Conservation (phyloP, 169 alveolate genomes). For the Plasmodium billcollinsi region DNA sequence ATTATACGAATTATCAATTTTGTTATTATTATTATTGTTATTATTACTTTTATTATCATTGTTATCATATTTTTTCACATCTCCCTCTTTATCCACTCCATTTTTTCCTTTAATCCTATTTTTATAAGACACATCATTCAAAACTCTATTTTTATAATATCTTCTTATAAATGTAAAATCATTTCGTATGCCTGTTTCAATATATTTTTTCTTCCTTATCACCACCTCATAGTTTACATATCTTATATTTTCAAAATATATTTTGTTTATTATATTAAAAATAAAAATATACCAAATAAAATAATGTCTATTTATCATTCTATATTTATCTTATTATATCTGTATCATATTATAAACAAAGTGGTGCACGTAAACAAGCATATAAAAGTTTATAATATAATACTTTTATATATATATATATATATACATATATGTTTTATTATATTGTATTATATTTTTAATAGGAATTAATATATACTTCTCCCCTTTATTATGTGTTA, state of each 20-base stretch:
- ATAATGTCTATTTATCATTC: constrained; percentile 6
- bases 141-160: background rate
- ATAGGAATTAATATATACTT: too few relatives aligned
- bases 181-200: background rate
- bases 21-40: too few relatives aligned
- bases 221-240: background rate
- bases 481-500: too few relatives aligned
- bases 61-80: too few relatives aligned
- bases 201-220: background rate
- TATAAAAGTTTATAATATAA: background rate
- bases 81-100: background rate
- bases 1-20: background rate
- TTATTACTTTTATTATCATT: too few relatives aligned
- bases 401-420: background rate
- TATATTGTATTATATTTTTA: background rate
- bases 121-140: background rate
- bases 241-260: background rate
- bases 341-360: too few relatives aligned
- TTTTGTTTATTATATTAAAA: background rate
- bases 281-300: background rate
- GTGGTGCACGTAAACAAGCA: too few relatives aligned
- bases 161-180: background rate
- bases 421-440: background rate
- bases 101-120: background rate
- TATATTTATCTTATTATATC: background rate